Conservation (phyloP, 106 monocot genomes). For the Alisma plantagoaquatica region DNA sequence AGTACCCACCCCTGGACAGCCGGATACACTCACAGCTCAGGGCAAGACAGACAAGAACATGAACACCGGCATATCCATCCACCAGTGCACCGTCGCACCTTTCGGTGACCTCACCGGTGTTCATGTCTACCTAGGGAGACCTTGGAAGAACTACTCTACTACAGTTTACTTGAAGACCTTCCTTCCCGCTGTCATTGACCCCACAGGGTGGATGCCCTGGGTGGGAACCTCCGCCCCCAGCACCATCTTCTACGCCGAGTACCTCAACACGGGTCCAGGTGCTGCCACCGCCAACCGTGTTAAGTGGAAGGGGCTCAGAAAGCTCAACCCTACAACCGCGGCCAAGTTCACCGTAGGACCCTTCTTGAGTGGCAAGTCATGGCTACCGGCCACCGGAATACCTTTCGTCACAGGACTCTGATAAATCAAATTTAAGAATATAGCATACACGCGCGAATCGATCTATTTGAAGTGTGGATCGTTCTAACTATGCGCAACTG, state of each 20-base stretch:
- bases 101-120: too few relatives aligned
- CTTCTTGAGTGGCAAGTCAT: constrained; percentile 7
- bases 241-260: constrained; percentile 16
- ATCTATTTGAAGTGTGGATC: too few relatives aligned
- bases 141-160: too few relatives aligned
- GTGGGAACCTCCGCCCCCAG: constrained; percentile 10
- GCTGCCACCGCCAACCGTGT: neutral
- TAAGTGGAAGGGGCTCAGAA: neutral
- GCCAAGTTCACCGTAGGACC: too few relatives aligned
- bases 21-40: neutral
- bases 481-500: too few relatives aligned
- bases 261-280: neutral
- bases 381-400: constrained; percentile 45
- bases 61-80: constrained; percentile 6
- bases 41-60: neutral
- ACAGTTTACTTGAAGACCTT: too few relatives aligned
- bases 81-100: neutral
- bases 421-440: too few relatives aligned
- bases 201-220: constrained; percentile 5
- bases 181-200: neutral
- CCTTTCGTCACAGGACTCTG: constrained; percentile 29
- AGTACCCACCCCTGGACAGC: neutral
- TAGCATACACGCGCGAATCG: too few relatives aligned
- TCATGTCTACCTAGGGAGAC: too few relatives aligned
- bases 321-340: too few relatives aligned